Base-by-base conservation (phyloP, 2,329 filamentous ascomycete species). In the Talaromyces sp. region DNA sequence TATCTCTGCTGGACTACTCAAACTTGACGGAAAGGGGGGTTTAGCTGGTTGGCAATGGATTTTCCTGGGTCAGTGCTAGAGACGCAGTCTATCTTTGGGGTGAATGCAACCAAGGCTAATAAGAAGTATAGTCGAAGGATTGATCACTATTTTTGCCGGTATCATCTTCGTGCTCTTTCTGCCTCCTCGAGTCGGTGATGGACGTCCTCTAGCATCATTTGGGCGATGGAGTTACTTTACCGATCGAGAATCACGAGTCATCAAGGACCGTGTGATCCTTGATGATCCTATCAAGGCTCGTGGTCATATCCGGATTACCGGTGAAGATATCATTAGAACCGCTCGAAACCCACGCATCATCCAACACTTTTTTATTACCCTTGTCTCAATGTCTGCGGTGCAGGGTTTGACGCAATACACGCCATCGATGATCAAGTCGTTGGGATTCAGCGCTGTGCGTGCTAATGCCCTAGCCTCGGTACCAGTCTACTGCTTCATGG, bases 1-100 rank as follows among this genome's bases (percentile, higher is more conserved):
- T 11, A 73, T 75, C 36, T 72, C 70, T 0, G 73, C 70, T 11
- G 73, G 73, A 1, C 64, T 75, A 36, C 71, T 84, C 22, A 77
- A 79, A 56, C 77, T 84, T 71, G 68, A 74, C 6, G 80, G 79
- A 1, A 73, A 77, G 1, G 73, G 70, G 1, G 78, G 77, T 6
- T 70, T 78, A 56, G 65, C 77, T 0, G 81, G 81, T n/a, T 84
- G 81, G 81, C 79, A 80, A 62, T 84, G 81, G 81, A 71, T 84
- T 1, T 84, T 83, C 62, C 66, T 71, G 10, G 68, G 69, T 70
- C 56, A 8, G 33, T 36, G 13, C 15, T 33, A 25, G 15, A 9
- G 11, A 35, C 7, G 25, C 25, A 28, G 25, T 7, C 25, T 7
- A n/a, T n/a, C n/a, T n/a, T n/a, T n/a, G n/a, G n/a, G n/a, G n/a